phyloP scores from a whole-genome alignment of 805 yeast genomes.

The Saturnispora quitensis region DNA sequence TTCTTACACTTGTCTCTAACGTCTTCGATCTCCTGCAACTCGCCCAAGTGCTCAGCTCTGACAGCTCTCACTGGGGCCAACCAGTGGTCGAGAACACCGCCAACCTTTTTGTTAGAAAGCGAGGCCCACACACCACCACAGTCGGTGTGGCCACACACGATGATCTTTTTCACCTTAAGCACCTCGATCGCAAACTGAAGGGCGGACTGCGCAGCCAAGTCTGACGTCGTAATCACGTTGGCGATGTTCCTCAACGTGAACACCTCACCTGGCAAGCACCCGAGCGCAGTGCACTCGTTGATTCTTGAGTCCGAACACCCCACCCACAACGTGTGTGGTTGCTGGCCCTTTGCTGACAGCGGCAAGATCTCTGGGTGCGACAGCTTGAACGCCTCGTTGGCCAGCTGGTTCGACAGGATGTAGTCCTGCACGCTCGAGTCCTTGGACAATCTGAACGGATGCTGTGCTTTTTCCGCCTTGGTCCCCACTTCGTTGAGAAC shows the following conservation, averaged over 20 bases:
- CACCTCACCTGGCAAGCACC: slow-evolving; percentile 82
- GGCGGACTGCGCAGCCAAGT: slow-evolving; percentile 66
- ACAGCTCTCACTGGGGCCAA: slow-evolving; percentile 58
- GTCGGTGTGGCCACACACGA: slow-evolving; percentile 90
- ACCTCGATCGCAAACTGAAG: slow-evolving; percentile 84
- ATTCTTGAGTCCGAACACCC: slow-evolving; percentile 92
- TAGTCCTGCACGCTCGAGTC: slow-evolving; percentile 42
- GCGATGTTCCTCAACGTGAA: slow-evolving; percentile 87
- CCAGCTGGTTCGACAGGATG: slow-evolving; percentile 37
- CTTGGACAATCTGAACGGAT: slow-evolving; percentile 38
- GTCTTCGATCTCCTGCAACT: slow-evolving; percentile 41
- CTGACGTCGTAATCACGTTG: slow-evolving; percentile 62
- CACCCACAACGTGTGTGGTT: slow-evolving; percentile 90
- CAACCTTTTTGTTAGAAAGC: slow-evolving; percentile 51
- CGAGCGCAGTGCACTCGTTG: slow-evolving; percentile 65
- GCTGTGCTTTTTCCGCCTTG: neutral
- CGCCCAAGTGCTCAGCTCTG: slow-evolving; percentile 47
- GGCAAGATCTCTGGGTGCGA: slow-evolving; percentile 52
- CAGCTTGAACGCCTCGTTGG: slow-evolving; percentile 37
- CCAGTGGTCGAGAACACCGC: slow-evolving; percentile 68
- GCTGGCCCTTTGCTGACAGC: slow-evolving; percentile 68
- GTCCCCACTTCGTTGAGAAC: slow-evolving; percentile 5
- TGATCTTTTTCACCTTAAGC: slow-evolving; percentile 67
- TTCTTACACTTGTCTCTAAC: slow-evolving; percentile 46
- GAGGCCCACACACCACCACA: slow-evolving; percentile 92